Evolutionary conservation across 495 filamentous ascomycete genomes (phyloP).

Genomic region (Hypoxylon lenormandii): DNA sequence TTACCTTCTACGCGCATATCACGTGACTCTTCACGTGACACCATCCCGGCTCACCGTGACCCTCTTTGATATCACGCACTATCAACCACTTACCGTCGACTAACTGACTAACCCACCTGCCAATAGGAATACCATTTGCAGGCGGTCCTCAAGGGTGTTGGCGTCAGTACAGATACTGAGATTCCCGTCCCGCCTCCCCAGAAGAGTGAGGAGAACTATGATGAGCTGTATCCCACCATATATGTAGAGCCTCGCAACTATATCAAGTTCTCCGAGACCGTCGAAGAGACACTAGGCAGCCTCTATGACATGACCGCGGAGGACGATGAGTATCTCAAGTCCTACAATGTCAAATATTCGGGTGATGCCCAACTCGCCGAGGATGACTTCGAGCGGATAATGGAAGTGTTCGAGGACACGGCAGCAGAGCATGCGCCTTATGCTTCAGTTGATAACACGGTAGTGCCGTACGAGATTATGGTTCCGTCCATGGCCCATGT

Average conservation of each 20-base stretch:
- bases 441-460: constrained; percentile 86
- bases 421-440: constrained; percentile 83
- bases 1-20: constrained; percentile 59
- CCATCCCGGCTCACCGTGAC: constrained; percentile 13
- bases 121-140: constrained; percentile 97
- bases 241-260: constrained; percentile 90
- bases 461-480: constrained; percentile 83
- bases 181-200: constrained; percentile 86
- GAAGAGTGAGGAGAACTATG: constrained; percentile 84
- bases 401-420: constrained; percentile 93
- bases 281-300: constrained; percentile 89
- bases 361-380: constrained; percentile 77
- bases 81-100: constrained; percentile 42
- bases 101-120: constrained; percentile 53
- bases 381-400: constrained; percentile 90
- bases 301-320: constrained; percentile 93
- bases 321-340: constrained; percentile 84
- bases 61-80: constrained; percentile 29
- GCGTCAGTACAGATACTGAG: constrained; percentile 75
- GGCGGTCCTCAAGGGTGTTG: constrained; percentile 83
- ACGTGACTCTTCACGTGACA: constrained; percentile 69
- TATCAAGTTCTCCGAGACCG: constrained; percentile 96
- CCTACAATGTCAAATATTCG: constrained; percentile 80
- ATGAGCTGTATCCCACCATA: constrained; percentile 80
- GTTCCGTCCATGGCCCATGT: constrained; percentile 73